Conservation (phyloP, 2,329 filamentous ascomycete genomes). For the Cladobotryum protrusum region DNA sequence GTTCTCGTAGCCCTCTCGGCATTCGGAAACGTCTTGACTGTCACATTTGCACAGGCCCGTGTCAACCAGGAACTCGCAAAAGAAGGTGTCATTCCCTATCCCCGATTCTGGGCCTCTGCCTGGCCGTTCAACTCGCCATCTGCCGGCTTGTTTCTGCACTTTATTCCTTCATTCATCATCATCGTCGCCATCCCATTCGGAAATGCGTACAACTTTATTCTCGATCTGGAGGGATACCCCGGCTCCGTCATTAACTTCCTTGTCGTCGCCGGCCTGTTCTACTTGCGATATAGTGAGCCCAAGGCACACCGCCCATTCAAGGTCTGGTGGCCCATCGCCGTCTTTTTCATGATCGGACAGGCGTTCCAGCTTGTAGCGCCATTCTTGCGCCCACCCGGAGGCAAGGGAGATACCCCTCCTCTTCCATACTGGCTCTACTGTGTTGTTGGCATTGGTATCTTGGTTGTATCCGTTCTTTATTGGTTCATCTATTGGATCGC, state of each 20-base stretch:
- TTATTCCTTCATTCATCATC: conserved; percentile 15
- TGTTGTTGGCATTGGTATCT: conserved; percentile 16
- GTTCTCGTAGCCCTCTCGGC: conserved; percentile 15
- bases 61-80: conserved; percentile 16
- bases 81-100: conserved; percentile 13
- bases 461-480: conserved; percentile 15
- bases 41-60: conserved; percentile 14
- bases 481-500: conserved; percentile 19
- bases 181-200: conserved; percentile 18
- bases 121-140: conserved; percentile 15
- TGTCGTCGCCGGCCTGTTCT: conserved; percentile 15
- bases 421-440: conserved; percentile 20
- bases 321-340: conserved; percentile 16
- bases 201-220: conserved; percentile 15
- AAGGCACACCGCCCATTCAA: conserved; percentile 14
- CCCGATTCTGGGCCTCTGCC: conserved; percentile 15
- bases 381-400: conserved; percentile 15
- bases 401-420: conserved; percentile 16
- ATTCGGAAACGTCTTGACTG: conserved; percentile 15
- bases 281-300: conserved; percentile 14
- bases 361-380: conserved; percentile 18
- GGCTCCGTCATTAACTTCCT: conserved; percentile 14
- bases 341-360: conserved; percentile 17
- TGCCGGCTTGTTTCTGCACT: conserved; percentile 13
- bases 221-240: conserved; percentile 14